These are phyloP conservation scores for Phialophora chinensis DNA, from an alignment of 2,329 filamentous ascomycete genomes.

Conservation along the genomic window DNA sequence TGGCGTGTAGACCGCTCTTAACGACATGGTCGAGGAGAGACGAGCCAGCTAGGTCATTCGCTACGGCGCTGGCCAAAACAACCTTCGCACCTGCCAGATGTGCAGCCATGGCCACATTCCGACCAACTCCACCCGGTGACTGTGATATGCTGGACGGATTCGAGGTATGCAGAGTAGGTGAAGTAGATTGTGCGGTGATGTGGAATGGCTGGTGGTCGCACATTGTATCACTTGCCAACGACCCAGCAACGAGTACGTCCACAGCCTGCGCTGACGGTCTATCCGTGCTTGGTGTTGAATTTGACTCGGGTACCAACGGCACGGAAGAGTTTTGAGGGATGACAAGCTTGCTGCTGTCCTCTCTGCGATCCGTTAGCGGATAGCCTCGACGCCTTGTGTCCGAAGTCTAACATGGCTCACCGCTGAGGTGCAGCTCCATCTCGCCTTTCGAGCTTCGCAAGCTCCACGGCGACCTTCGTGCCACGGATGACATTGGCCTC, in stretches of 20 bases:
- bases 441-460: slow-evolving; percentile 59
- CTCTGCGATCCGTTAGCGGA: slow-evolving; percentile 26
- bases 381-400: neutral
- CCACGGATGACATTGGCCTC: slow-evolving; percentile 70
- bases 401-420: slow-evolving; percentile 35
- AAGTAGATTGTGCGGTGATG: slow-evolving; percentile 43
- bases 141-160: slow-evolving; percentile 83
- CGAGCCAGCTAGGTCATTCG: slow-evolving; percentile 77
- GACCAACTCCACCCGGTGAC: slow-evolving; percentile 86
- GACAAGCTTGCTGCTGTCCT: slow-evolving; percentile 11
- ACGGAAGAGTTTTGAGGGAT: neutral
- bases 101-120: slow-evolving; percentile 86
- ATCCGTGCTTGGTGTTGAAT: neutral
- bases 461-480: slow-evolving; percentile 67
- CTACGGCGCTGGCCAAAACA: slow-evolving; percentile 78
- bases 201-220: slow-evolving; percentile 72
- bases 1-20: slow-evolving; percentile 67
- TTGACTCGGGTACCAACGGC: neutral
- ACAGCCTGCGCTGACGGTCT: slow-evolving; percentile 41
- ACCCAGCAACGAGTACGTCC: slow-evolving; percentile 84
- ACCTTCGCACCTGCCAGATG: slow-evolving; percentile 72
- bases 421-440: slow-evolving; percentile 33
- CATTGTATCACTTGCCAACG: slow-evolving; percentile 82
- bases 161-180: slow-evolving; percentile 71
- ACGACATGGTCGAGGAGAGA: slow-evolving; percentile 72